Base-by-base conservation (phyloP, 257 asterid genomes). In the Solanum pinnatisectum region DNA sequence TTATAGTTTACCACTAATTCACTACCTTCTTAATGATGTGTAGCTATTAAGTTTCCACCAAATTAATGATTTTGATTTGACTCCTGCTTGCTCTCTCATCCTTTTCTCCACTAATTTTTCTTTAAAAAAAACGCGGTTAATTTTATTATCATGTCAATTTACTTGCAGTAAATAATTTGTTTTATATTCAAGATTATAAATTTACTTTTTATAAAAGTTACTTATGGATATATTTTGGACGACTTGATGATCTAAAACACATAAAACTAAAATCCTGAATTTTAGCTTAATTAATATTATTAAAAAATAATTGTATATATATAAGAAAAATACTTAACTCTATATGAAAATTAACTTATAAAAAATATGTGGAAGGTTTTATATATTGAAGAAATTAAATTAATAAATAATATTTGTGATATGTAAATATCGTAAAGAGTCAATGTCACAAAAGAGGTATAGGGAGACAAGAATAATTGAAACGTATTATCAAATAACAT, bases 401-500 rank as follows among this genome's bases (percentile, higher is more conserved):
- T 25, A 27, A 37, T 36, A 2, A 23, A n/a, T 3, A 35, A 40
- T n/a, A 44, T 27, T 27, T 30, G 85, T 44, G 25, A 15, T 30
- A 12, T 8, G 85, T 42, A 79, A 52, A 79, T 42, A 25, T 79
- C 9, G 16, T 46, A 16, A 81, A 81, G 68, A 81, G 68, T 81
- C 30, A 18, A 3, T 44, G 18, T 46, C 65, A 81, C 20, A 81
- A 81, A 81, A 32, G 72, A 10, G 44, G 10, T 35, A 5, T 22
- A 22, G 35, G 89, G 87, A 86, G 93, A 89, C 88, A 89, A 89
- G 91, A 93, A 94, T 94, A 96, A 93, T 92, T 90, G 93, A 89
- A 86, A 84, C 25, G 84, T 71, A 91, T 89, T 87, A 89, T 81
- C 91, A 89, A 94, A 93, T 94, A 96, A 95, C 98, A 92, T 95